Evolutionary conservation across 2,329 filamentous ascomycete genomes (phyloP).

Genomic region (Clarireedia hainanense): DNA sequence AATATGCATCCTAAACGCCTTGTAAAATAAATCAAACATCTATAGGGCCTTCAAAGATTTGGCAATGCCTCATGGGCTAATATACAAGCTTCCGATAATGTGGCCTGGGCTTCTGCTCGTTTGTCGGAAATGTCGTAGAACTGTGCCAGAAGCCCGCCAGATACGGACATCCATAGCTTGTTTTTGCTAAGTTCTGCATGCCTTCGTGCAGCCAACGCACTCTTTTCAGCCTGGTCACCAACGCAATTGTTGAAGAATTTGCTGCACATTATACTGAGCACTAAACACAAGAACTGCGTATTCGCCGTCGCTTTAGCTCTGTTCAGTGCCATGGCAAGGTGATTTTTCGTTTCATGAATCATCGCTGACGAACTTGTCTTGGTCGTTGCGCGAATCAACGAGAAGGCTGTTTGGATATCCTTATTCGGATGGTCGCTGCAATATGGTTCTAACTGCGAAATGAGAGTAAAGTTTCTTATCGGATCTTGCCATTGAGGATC

Average conservation of each 20-base stretch:
- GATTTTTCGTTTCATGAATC: constrained; percentile 70
- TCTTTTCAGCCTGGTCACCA: constrained; percentile 77
- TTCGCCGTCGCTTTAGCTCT: constrained; percentile 64
- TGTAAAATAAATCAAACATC: neutral
- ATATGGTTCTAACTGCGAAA: constrained; percentile 58
- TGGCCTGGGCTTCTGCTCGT: constrained; percentile 38
- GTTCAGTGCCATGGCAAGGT: constrained; percentile 65
- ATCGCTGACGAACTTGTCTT: constrained; percentile 53
- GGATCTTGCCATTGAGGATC: constrained; percentile 50
- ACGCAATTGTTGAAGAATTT: constrained; percentile 49
- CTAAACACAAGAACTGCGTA: constrained; percentile 72
- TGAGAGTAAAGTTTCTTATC: constrained; percentile 48
- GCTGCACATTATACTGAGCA: constrained; percentile 76
- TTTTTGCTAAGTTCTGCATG: constrained; percentile 66
- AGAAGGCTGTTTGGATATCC: constrained; percentile 71
- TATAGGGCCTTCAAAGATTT: neutral
- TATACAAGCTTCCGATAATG: constrained; percentile 35
- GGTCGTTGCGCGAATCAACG: constrained; percentile 64
- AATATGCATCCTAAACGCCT: neutral
- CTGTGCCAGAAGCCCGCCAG: constrained; percentile 69
- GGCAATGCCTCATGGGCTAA: constrained; percentile 22
- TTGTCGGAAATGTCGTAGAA: constrained; percentile 68
- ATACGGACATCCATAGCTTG: constrained; percentile 71
- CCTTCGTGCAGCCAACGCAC: constrained; percentile 58
- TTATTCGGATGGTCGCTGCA: constrained; percentile 64